Evolutionary conservation across 2,329 filamentous ascomycete genomes (phyloP), one percentile per base, ranked within the genome.

Genomic region (Knufia fluminis): DNA sequence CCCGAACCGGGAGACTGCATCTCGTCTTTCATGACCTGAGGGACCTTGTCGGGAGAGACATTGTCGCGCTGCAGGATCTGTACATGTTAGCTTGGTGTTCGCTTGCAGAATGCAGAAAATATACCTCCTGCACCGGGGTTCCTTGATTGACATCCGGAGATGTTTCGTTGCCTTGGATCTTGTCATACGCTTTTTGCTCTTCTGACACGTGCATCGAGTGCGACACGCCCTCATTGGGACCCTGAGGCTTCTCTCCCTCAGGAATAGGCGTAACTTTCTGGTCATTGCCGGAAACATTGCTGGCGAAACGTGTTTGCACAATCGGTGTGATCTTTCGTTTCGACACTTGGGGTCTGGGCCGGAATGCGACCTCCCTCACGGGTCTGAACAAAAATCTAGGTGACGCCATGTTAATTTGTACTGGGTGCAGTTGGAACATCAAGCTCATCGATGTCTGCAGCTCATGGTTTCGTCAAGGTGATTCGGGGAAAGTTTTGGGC

Each of bases 61-160:
- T 78, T 73, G 60, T 85, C 81, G 43, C 78, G 75, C 61, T 77
- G 70, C 32, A 86, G 70, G 50, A 85, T 75, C 80, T 85, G 58
- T 39, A 39, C 40, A 33, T 50, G 23, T 23, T 24, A 36, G 19
- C 4, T 33, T 40, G 7, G 3, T n/a, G n/a, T 16, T 28, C 28
- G 38, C 9, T 44, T 22, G 40, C 28, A 31, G 14, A 23, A 2
- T 3, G 31, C 17, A 12, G 12, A 28, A 17, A 58, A 54, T 70
- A 57, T 61, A 83, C 82, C 68, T 85, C 81, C 62, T 80, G 73
- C 55, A 85, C 74, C 6, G 80, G 80, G 44, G 81, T 81, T 14
- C 81, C 81, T 61, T 83, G 79, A 43, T 76, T 73, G 31, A 84
- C 60, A 60, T 85, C 81, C 17, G 81, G 82, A 22, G 75, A 72